These are phyloP conservation scores for Linum usitatissimum DNA, from an alignment of 345 rosid genomes.

Conservation along the genomic window DNA sequence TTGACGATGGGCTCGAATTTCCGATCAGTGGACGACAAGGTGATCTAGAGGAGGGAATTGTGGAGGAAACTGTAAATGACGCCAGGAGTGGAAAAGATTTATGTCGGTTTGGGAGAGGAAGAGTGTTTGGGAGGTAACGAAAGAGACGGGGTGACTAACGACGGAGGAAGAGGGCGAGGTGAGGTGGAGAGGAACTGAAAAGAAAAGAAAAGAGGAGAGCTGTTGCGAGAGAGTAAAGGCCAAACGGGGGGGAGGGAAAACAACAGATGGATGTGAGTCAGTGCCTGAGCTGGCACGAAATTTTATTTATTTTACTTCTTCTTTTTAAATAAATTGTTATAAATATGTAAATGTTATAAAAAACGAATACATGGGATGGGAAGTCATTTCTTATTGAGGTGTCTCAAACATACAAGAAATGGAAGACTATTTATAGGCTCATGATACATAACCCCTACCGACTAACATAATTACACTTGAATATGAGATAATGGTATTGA, in stretches of 20 bases:
- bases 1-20: background rate
- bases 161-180: background rate
- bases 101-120: background rate
- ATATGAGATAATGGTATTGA: too few relatives aligned
- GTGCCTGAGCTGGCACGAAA: background rate
- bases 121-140: background rate
- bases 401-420: too few relatives aligned
- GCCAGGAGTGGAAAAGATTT: background rate
- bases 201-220: background rate
- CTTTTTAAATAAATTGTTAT: too few relatives aligned
- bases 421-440: too few relatives aligned
- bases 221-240: background rate
- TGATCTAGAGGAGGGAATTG: background rate
- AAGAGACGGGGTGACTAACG: background rate
- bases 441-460: too few relatives aligned
- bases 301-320: too few relatives aligned
- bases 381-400: too few relatives aligned
- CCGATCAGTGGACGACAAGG: background rate
- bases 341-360: too few relatives aligned
- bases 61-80: background rate
- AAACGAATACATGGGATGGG: too few relatives aligned
- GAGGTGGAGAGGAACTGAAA: background rate
- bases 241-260: background rate
- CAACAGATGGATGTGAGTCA: background rate
- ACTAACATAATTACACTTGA: too few relatives aligned